Conservation (phyloP, 176 grass and related monocot genomes). For the Echinochloa phyllopogon region DNA sequence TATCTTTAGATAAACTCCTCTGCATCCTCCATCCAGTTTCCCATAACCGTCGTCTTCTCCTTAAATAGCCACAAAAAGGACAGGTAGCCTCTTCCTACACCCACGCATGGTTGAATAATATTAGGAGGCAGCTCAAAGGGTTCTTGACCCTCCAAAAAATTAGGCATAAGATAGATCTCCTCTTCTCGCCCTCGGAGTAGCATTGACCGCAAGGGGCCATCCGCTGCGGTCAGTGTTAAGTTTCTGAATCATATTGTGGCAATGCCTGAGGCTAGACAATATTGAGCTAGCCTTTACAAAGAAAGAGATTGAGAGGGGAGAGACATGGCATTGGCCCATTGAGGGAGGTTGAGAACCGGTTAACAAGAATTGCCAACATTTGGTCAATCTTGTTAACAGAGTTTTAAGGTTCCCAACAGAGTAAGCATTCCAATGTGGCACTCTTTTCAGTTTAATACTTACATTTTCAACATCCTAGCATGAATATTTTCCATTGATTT, state of each 20-base stretch:
- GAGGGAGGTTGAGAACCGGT: slow-evolving; percentile 25
- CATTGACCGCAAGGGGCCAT: slow-evolving; percentile 44
- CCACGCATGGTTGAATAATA: slow-evolving; percentile 46
- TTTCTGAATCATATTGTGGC: slow-evolving; percentile 25
- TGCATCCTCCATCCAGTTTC: slow-evolving; percentile 46
- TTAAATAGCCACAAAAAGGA: slow-evolving; percentile 40
- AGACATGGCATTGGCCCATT: slow-evolving; percentile 21
- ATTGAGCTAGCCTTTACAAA: slow-evolving; percentile 36
- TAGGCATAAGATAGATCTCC: slow-evolving; percentile 44
- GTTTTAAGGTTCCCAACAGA: slow-evolving; percentile 31
- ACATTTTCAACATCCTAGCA: neutral
- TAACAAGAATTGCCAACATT: slow-evolving; percentile 33
- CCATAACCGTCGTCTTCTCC: slow-evolving; percentile 43
- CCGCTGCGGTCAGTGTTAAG: slow-evolving; percentile 30
- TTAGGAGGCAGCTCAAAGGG: slow-evolving; percentile 35
- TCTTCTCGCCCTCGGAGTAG: slow-evolving; percentile 25
- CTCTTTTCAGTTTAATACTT: neutral
- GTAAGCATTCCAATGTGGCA: slow-evolving; percentile 37
- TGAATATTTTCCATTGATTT: neutral
- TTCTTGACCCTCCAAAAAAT: slow-evolving; percentile 40
- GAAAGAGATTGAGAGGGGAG: slow-evolving; percentile 32
- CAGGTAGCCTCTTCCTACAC: slow-evolving; percentile 34
- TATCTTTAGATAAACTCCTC: slow-evolving; percentile 49
- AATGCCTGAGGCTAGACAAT: slow-evolving; percentile 30
- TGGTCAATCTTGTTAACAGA: slow-evolving; percentile 29